Conservation (phyloP, 768 basidiomycete genomes). For the Kwoniella mangroviensis region DNA sequence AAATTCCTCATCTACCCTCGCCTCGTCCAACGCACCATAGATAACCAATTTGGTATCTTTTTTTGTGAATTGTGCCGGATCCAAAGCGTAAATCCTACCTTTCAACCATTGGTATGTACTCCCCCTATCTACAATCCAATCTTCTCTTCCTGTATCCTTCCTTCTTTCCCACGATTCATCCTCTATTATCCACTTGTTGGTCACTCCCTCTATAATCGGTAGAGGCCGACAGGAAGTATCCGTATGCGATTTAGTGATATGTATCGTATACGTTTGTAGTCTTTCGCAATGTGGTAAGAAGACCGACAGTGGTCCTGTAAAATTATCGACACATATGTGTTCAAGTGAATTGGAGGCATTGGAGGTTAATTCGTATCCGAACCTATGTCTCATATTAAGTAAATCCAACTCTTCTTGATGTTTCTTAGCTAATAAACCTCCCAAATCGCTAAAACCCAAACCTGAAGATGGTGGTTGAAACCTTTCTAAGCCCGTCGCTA, state of each 20-base stretch:
- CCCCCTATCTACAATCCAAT: not conserved
- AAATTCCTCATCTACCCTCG: not conserved
- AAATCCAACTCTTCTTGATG: not conserved
- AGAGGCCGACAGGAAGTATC: not conserved
- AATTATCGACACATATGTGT: conserved; percentile 8
- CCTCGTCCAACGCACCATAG: not conserved
- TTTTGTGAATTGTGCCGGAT: not conserved
- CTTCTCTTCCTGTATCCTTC: not conserved
- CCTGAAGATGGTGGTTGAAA: not conserved
- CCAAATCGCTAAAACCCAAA: not conserved
- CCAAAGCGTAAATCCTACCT: not conserved
- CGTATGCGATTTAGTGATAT: not conserved
- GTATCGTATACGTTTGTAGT: not conserved
- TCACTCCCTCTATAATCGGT: not conserved
- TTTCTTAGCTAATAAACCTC: not conserved
- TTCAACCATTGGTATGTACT: not conserved
- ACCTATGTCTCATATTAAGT: not conserved
- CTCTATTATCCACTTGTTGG: not conserved
- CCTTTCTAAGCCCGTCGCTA: not conserved
- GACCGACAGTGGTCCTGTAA: not conserved
- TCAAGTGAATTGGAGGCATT: not conserved
- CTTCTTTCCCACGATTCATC: not conserved
- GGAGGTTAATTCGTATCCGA: conserved; percentile 3
- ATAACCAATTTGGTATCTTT: not conserved
- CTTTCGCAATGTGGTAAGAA: not conserved